A percentile compares a stretch with the other conserved stretches of the same genome.
phyloP scores from a whole-genome alignment of 2,329 filamentous ascomycete species.

The Moelleriella libera region DNA sequence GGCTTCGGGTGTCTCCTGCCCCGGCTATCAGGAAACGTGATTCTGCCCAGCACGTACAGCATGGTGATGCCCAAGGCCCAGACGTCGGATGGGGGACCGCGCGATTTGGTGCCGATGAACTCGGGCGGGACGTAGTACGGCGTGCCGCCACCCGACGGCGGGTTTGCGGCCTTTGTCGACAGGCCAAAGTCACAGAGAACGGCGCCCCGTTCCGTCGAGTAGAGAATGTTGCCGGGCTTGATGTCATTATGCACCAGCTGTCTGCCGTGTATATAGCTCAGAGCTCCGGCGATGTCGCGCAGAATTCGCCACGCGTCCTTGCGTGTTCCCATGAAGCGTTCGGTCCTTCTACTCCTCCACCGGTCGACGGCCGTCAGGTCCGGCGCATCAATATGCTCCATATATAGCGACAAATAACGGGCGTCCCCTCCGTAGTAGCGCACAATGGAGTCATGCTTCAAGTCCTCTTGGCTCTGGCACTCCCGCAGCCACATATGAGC shows the following conservation, averaged over 20 bases:
- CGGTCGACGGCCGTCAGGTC: constrained; percentile 34
- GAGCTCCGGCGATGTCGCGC: constrained; percentile 36
- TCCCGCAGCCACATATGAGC: constrained; percentile 47
- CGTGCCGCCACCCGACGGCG: constrained; percentile 38
- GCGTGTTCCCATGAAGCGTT: constrained; percentile 34
- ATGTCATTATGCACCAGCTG: constrained; percentile 46
- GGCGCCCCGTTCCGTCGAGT: constrained; percentile 41
- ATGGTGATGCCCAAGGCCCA: constrained; percentile 48
- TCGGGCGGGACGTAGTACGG: constrained; percentile 49
- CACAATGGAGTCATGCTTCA: constrained; percentile 43
- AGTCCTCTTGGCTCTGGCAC: constrained; percentile 37
- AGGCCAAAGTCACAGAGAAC: constrained; percentile 48
- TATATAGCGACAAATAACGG: constrained; percentile 44
- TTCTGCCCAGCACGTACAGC: constrained; percentile 43
- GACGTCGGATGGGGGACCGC: constrained; percentile 40
- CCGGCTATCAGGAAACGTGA: constrained; percentile 38
- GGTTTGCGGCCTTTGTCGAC: constrained; percentile 31
- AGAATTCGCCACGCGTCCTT: constrained; percentile 37
- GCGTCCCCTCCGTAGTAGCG: constrained; percentile 45
- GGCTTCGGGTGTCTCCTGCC: constrained; percentile 32
- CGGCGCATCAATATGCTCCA: constrained; percentile 45
- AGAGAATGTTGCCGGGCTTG: constrained; percentile 47
- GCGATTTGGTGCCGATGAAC: constrained; percentile 39
- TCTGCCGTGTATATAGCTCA: constrained; percentile 41
- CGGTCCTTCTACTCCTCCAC: constrained; percentile 32